Percentiles rank a stretch among this genome's conserved stretches.
Conservation (phyloP, 2,329 filamentous ascomycete genomes). For the Dactylellina drechsleri region DNA sequence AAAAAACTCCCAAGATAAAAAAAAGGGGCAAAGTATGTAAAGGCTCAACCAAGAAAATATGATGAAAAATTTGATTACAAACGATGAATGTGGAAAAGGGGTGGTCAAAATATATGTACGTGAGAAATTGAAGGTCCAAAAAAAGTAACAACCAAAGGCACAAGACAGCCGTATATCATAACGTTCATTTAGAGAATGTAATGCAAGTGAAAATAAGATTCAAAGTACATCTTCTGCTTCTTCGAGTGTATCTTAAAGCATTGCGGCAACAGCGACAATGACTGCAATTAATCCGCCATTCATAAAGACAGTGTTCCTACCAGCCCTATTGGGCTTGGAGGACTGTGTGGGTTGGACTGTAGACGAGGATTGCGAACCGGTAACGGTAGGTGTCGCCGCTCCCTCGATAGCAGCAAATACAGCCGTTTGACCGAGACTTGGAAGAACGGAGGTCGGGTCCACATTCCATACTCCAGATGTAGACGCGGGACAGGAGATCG, state of each 20-base stretch:
- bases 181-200: neutral
- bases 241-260: conserved; percentile 17
- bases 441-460: conserved; percentile 74
- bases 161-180: conserved; percentile 27
- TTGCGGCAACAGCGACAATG: conserved; percentile 21
- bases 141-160: neutral
- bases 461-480: conserved; percentile 78
- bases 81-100: neutral
- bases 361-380: conserved; percentile 50
- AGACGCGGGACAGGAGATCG: conserved; percentile 75
- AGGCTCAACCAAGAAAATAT: no score
- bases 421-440: conserved; percentile 71
- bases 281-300: conserved; percentile 16
- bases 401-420: conserved; percentile 24
- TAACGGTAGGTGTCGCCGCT: conserved; percentile 13
- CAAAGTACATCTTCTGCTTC: neutral
- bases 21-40: conserved; percentile 1
- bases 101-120: neutral
- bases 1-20: conserved; percentile 9
- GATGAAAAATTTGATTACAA: neutral
- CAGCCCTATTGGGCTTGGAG: conserved; percentile 23
- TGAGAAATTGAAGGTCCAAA: neutral
- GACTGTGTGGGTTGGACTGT: conserved; percentile 13
- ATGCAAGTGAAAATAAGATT: neutral
- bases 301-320: conserved; percentile 21